Evolutionary conservation across 805 yeast species (phyloP).

Genomic region (Sungouiozyma intestinalis): DNA sequence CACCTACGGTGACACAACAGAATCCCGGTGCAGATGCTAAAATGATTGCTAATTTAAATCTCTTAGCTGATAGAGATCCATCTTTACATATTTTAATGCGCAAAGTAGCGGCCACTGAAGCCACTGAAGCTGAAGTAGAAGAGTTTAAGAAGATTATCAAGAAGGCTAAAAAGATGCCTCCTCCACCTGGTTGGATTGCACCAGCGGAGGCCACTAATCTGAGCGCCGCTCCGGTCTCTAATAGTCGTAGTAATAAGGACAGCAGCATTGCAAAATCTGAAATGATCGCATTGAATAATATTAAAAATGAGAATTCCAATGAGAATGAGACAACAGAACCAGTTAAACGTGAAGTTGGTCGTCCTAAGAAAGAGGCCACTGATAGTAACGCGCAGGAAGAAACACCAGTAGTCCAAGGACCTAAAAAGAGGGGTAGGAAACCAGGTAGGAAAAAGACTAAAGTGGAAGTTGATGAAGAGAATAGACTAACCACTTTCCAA

Average conservation of each 20-base stretch:
- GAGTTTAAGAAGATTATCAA: constrained; percentile 75
- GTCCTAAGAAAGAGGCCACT: not conserved
- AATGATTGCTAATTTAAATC: constrained; percentile 77
- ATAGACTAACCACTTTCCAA: constrained; percentile 60
- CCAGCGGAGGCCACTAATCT: not conserved
- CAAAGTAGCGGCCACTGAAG: constrained; percentile 75
- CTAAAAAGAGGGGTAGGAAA: not conserved
- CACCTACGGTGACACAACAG: not conserved
- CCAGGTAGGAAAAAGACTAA: constrained; percentile 5
- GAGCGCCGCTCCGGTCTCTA: not conserved
- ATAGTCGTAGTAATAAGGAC: not conserved
- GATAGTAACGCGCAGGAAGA: not conserved
- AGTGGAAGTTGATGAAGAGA: constrained; percentile 32
- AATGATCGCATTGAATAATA: not conserved
- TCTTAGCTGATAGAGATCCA: constrained; percentile 67
- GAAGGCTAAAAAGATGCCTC: constrained; percentile 67
- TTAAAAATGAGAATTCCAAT: not conserved
- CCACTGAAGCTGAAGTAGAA: constrained; percentile 58
- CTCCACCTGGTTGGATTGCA: constrained; percentile 31
- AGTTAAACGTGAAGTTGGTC: not conserved
- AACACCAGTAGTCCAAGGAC: not conserved
- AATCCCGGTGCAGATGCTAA: constrained; percentile 39
- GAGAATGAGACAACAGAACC: not conserved
- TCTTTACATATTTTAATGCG: constrained; percentile 66
- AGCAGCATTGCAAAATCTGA: not conserved